These are phyloP conservation scores for Biscogniauxia marginata DNA, from an alignment of 2,329 filamentous ascomycete genomes.

Conservation along the genomic window DNA sequence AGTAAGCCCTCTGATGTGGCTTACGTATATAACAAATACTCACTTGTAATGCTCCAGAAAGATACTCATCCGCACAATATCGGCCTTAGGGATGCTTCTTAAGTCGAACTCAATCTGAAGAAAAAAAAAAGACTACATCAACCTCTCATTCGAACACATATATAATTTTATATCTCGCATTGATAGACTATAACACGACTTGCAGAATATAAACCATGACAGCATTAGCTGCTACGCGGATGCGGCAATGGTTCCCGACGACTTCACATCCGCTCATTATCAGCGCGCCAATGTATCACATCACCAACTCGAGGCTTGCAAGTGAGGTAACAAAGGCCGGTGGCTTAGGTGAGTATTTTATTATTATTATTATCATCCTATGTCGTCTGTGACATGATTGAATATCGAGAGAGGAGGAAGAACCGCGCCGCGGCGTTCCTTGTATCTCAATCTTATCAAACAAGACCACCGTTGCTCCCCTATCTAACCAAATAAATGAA, in stretches of 20 bases:
- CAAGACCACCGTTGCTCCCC: background rate
- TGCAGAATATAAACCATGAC: constrained; percentile 20
- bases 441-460: background rate
- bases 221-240: constrained; percentile 16
- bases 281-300: constrained; percentile 41
- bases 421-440: too few relatives aligned
- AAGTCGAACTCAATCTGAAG: too few relatives aligned
- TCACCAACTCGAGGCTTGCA: constrained; percentile 38
- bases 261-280: constrained; percentile 38
- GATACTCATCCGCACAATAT: too few relatives aligned
- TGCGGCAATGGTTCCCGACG: constrained; percentile 37
- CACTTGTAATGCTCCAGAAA: too few relatives aligned
- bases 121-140: too few relatives aligned
- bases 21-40: too few relatives aligned
- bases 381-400: too few relatives aligned
- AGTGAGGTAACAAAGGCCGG: constrained; percentile 40
- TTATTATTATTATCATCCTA: background rate
- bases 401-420: too few relatives aligned
- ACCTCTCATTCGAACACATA: too few relatives aligned
- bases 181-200: constrained; percentile 7
- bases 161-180: background rate
- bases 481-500: constrained; percentile 1
- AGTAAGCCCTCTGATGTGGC: too few relatives aligned
- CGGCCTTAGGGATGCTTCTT: too few relatives aligned
- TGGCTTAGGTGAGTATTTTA: constrained; percentile 36